Conservation (phyloP, 306 rosid genomes). For the Glycyrrhiza uralensis region DNA sequence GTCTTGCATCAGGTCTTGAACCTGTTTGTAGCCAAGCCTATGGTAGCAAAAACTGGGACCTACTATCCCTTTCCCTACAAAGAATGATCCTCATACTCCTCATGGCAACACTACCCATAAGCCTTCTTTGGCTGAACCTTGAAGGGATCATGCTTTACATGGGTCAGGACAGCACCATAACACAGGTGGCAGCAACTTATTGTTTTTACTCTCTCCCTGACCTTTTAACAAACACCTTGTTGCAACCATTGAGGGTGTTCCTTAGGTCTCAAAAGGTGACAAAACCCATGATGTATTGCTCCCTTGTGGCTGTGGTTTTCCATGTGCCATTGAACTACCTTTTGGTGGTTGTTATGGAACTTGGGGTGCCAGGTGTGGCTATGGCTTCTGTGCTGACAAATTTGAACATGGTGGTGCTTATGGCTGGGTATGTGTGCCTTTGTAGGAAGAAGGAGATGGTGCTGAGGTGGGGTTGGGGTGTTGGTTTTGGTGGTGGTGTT, state of each 20-base stretch:
- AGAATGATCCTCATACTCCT: constrained; percentile 79
- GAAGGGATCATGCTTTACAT: constrained; percentile 64
- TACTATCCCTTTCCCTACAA: constrained; percentile 67
- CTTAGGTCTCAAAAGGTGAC: constrained; percentile 77
- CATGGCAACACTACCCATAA: constrained; percentile 65
- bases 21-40: constrained; percentile 90
- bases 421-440: constrained; percentile 61
- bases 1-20: constrained; percentile 89
- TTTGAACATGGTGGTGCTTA: constrained; percentile 64
- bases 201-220: constrained; percentile 83
- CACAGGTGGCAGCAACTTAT: constrained; percentile 64
- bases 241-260: constrained; percentile 76
- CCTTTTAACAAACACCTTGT: constrained; percentile 61
- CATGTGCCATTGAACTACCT: constrained; percentile 71
- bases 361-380: constrained; percentile 85
- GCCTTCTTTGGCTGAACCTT: constrained; percentile 68
- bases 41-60: constrained; percentile 77
- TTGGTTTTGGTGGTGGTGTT: neutral
- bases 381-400: constrained; percentile 85
- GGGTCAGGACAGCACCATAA: constrained; percentile 72
- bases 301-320: constrained; percentile 61
- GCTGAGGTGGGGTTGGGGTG: constrained; percentile 43
- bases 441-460: constrained; percentile 33
- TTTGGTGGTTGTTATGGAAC: constrained; percentile 46
- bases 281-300: constrained; percentile 84